Evolutionary conservation across 1,284 basidiomycete genomes (phyloP).

Genomic region (Bondarzewia mesenterica): DNA sequence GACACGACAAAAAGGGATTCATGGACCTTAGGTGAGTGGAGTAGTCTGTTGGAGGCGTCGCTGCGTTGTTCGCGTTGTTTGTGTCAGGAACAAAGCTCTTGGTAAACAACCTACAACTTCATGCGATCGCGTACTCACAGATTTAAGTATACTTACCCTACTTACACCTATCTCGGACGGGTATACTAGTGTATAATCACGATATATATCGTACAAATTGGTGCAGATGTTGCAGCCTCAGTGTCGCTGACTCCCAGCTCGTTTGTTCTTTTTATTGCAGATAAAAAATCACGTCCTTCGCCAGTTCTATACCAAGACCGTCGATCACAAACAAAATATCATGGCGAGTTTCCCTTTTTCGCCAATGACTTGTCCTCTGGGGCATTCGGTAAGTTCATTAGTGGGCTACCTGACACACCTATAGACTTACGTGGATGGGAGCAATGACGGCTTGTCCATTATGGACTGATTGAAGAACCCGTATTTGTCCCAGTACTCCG

Average conservation of each 20-base stretch:
- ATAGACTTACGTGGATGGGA: neutral
- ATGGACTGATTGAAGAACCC: neutral
- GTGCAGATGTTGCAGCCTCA: neutral
- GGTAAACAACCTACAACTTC: too few species aligned
- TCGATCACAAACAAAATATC: constrained; percentile 24
- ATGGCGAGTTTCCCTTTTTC: constrained; percentile 15
- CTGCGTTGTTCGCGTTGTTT: too few species aligned
- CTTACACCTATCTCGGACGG: too few species aligned
- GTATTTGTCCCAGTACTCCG: neutral
- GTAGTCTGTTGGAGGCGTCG: too few species aligned
- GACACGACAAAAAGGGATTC: too few species aligned
- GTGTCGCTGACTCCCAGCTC: neutral
- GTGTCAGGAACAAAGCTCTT: too few species aligned
- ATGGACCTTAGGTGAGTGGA: too few species aligned
- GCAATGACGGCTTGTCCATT: neutral
- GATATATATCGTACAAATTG: neutral
- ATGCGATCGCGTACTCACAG: too few species aligned
- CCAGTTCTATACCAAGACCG: constrained; percentile 32
- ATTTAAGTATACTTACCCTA: too few species aligned
- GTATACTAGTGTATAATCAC: too few species aligned
- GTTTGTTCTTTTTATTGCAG: constrained; percentile 2
- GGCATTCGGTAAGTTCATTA: neutral
- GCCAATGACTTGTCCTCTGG: constrained; percentile 7
- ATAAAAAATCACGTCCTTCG: constrained; percentile 21
- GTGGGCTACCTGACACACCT: neutral